Evolutionary conservation across 371 early-diverging fungal genomes (phyloP).

Genomic region (Rhizomucor pusillus): DNA sequence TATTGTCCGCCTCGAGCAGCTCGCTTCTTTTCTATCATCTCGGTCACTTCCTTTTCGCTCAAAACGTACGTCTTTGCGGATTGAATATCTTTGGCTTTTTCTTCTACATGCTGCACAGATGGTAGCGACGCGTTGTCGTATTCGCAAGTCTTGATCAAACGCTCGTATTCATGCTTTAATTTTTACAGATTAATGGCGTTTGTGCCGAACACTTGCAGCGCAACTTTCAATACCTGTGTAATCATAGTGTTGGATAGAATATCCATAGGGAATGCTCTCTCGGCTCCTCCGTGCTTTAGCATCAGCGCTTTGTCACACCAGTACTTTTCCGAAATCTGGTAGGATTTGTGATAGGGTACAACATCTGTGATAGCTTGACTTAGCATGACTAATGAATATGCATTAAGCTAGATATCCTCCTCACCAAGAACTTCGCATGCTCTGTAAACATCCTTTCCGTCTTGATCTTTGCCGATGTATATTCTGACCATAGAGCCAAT

Average conservation of each 20-base stretch:
- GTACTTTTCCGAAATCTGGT: conserved; percentile 53
- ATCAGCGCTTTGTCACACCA: conserved; percentile 60
- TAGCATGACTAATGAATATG: not conserved
- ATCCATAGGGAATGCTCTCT: conserved; percentile 71
- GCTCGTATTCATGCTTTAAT: conserved; percentile 55
- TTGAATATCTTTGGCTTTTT: conserved; percentile 56
- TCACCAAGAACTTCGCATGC: conserved; percentile 59
- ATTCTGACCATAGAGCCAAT: conserved; percentile 66
- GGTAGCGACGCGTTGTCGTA: conserved; percentile 50
- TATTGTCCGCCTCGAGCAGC: not conserved
- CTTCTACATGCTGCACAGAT: conserved; percentile 50
- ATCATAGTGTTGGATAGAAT: conserved; percentile 67
- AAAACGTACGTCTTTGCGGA: conserved; percentile 63
- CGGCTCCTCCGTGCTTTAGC: conserved; percentile 67
- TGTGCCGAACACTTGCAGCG: no score
- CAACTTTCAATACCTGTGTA: no score
- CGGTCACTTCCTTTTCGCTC: conserved; percentile 60
- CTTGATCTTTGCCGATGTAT: conserved; percentile 55
- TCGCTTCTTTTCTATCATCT: conserved; percentile 57
- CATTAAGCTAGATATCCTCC: not conserved
- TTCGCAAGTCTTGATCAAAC: conserved; percentile 51
- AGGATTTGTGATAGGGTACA: conserved; percentile 59
- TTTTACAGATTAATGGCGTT: no score
- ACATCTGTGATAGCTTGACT: conserved; percentile 32
- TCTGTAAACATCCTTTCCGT: conserved; percentile 49